Conservation (phyloP, 352 stramenopile genomes). For the Phytophthora cryptogea region DNA sequence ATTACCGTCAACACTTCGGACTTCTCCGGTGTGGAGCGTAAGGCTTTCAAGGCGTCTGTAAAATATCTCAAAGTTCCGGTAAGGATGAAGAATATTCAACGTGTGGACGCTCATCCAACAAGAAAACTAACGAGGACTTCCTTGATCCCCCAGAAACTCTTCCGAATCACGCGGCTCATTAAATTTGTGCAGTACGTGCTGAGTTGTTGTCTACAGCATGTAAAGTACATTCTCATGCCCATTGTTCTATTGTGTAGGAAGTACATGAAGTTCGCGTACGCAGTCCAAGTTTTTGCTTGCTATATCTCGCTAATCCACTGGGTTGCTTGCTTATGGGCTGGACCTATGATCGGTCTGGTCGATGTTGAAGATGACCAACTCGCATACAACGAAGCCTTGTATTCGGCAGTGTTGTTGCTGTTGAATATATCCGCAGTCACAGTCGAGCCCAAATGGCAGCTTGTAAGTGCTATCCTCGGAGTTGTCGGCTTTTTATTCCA, state of each 20-base stretch:
- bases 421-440: slow-evolving; percentile 55
- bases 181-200: slow-evolving; percentile 66
- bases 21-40: slow-evolving; percentile 55
- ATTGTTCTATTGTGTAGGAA: slow-evolving; percentile 35
- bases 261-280: slow-evolving; percentile 68
- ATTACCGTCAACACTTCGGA: slow-evolving; percentile 32
- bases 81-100: slow-evolving; percentile 7
- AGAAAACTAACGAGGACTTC: background rate
- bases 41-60: slow-evolving; percentile 63
- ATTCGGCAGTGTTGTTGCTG: slow-evolving; percentile 47
- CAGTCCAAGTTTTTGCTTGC: slow-evolving; percentile 51
- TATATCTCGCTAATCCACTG: slow-evolving; percentile 70
- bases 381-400: slow-evolving; percentile 56
- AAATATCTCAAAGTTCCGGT: slow-evolving; percentile 72
- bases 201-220: background rate
- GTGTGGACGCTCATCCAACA: background rate
- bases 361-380: slow-evolving; percentile 40
- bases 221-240: background rate
- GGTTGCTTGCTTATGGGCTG: slow-evolving; percentile 60
- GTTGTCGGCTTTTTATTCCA: slow-evolving; percentile 57
- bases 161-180: slow-evolving; percentile 59
- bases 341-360: slow-evolving; percentile 34
- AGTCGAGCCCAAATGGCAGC: slow-evolving; percentile 43
- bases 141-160: slow-evolving; percentile 51
- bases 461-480: slow-evolving; percentile 43